Evolutionary conservation across 495 filamentous ascomycete genomes (phyloP).

Genomic region (Emericellopsis terricola): DNA sequence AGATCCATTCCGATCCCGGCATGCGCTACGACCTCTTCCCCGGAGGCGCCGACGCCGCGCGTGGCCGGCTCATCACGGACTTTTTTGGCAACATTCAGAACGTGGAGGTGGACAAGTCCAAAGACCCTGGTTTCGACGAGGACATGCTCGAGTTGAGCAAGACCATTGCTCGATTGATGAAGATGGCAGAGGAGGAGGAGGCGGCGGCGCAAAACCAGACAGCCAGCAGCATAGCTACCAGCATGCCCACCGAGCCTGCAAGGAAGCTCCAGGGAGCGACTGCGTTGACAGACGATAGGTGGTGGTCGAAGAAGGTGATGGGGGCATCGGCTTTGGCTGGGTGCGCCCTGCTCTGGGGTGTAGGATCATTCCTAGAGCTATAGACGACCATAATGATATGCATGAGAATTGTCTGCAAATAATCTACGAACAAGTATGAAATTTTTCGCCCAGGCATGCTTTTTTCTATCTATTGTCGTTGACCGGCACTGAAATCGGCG

Average conservation of each 20-base stretch:
- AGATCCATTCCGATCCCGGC: conserved; percentile 88
- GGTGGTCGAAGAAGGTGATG: conserved; percentile 51
- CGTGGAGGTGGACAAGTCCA: conserved; percentile 61
- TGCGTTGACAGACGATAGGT: conserved; percentile 43
- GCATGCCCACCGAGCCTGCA: conserved; percentile 11
- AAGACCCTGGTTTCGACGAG: conserved; percentile 44
- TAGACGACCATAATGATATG: too few species aligned
- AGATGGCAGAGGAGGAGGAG: conserved; percentile 26
- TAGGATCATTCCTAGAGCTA: conserved; percentile 34
- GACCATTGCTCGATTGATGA: conserved; percentile 41
- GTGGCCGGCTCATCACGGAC: conserved; percentile 69
- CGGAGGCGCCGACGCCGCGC: conserved; percentile 53
- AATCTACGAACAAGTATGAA: too few species aligned
- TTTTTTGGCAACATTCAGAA: conserved; percentile 98
- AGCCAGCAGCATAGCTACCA: conserved; percentile 17
- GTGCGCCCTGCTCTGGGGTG: conserved; percentile 48
- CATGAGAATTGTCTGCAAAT: too few species aligned
- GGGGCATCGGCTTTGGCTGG: conserved; percentile 46
- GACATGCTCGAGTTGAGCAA: conserved; percentile 47
- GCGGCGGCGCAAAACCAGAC: conserved; percentile 15
- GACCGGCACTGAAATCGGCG: too few species aligned
- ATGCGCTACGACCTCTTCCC: conserved; percentile 84
- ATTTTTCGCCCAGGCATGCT: too few species aligned
- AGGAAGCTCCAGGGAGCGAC: conserved; percentile 33
- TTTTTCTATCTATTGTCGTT: too few species aligned